Evolutionary conservation across 2,329 filamentous ascomycete genomes (phyloP).

Genomic region (Orbilia ellipsospora): DNA sequence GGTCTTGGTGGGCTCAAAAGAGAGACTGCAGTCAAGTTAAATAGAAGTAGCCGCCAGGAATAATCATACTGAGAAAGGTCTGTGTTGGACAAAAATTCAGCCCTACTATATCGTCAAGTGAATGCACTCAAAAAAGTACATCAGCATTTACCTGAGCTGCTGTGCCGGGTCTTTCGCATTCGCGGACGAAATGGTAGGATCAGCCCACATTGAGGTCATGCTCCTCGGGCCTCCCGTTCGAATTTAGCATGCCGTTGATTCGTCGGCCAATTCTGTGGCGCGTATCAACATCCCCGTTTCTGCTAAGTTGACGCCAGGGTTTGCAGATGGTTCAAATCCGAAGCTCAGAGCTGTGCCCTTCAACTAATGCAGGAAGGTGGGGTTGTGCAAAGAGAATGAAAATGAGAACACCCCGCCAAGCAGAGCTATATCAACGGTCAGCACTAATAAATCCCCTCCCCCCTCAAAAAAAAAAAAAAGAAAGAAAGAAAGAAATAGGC

Average conservation of each 20-base stretch:
- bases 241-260: conserved; percentile 42
- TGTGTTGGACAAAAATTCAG: conserved; percentile 16
- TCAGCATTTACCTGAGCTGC: too few relatives aligned
- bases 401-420: conserved; percentile 26
- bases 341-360: conserved; percentile 8
- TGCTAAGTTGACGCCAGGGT: conserved; percentile 33
- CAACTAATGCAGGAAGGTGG: conserved; percentile 50
- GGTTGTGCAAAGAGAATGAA: conserved; percentile 21
- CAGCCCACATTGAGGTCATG: conserved; percentile 45
- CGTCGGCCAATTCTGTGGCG: conserved; percentile 35
- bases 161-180: background rate
- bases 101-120: conserved; percentile 24
- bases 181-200: conserved; percentile 19
- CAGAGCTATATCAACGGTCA: conserved; percentile 34
- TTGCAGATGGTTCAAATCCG: conserved; percentile 17
- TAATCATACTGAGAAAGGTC: background rate
- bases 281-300: conserved; percentile 34
- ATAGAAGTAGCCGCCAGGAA: conserved; percentile 24
- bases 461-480: background rate
- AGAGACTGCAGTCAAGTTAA: conserved; percentile 8
- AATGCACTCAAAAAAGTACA: too few relatives aligned
- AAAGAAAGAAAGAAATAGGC: too few relatives aligned
- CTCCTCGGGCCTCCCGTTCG: conserved; percentile 41
- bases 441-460: too few relatives aligned
- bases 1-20: background rate